Evolutionary conservation across 225 moss, liverwort and hornwort genomes (phyloP), one percentile per base, ranked within the genome.

Genomic region (Climacium dendroides): DNA sequence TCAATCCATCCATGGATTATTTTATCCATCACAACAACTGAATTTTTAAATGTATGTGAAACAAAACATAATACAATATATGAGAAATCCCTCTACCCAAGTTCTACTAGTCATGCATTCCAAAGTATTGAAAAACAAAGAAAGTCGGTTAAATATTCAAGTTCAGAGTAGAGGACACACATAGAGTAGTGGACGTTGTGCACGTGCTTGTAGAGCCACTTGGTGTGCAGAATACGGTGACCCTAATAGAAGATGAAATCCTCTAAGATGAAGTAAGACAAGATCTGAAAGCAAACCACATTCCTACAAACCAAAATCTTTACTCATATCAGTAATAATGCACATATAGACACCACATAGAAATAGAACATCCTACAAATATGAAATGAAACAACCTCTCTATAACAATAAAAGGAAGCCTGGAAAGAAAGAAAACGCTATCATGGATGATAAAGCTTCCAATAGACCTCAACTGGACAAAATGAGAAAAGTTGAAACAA

Each of bases 161-260:
- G 60, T 87, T 85, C 15, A 87, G 85, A 80, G 91, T 85, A 80
- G 83, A 91, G 87, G 83, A 87, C 85, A 92, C 94, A 91, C 98
- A 85, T 98, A n/a, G 98, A 93, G n/a, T n/a, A n/a, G n/a, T 98
- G 98, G 24, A 98, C 98, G 78, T 97, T 97, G 78, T 98, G 98
- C 63, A 98, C 94, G 84, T 98, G 97, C 92, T 98, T 97, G 91
- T 98, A 98, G 15, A 98, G 98, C 98, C 98, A 98, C 85, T 98
- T 98, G 59, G 98, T 98, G 78, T 98, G 98, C 76, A 98, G 90
- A 86, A 98, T 83, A 66, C 98, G 93, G 89, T 98, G 98, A 64
- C 98, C 98, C 98, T 97, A 98, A 87, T 98, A 98, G 91, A 98
- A 98, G 89, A 98, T 97, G 87, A 98, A 98, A 85, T 98, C 98